Conservation (phyloP, 2,329 filamentous ascomycete species). For the Pseudogymnoascus sp. region DNA sequence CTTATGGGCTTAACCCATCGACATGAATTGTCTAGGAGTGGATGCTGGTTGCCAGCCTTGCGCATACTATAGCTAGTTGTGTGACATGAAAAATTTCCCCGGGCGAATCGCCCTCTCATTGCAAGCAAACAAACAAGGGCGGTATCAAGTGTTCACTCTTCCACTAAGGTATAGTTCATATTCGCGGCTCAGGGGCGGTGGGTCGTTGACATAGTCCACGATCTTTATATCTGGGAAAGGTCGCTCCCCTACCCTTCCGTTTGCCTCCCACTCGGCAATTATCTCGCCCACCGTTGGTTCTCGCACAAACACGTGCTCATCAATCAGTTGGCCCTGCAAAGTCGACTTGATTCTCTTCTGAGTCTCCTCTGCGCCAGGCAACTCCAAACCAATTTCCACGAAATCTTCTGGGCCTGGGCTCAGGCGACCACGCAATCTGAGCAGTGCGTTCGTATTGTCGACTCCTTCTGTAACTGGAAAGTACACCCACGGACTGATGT, state of each 20-base stretch:
- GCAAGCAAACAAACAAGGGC: not conserved
- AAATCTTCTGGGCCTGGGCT: not conserved
- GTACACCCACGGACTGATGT: constrained; percentile 12
- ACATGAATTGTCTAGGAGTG: not conserved
- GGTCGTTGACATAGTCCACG: no score
- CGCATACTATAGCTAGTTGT: not conserved
- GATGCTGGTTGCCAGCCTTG: not conserved
- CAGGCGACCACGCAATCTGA: no score
- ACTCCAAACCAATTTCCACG: not conserved
- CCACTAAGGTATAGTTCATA: not conserved
- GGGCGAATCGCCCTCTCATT: not conserved
- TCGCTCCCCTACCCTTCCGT: not conserved
- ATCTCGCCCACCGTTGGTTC: not conserved
- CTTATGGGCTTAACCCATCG: constrained; percentile 48
- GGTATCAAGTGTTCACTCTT: not conserved
- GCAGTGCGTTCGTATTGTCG: constrained; percentile 27
- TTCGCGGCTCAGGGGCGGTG: no score
- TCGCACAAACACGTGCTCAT: no score
- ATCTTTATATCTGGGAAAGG: no score
- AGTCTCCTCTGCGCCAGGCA: not conserved
- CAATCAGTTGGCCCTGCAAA: not conserved
- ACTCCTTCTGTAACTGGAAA: constrained; percentile 13
- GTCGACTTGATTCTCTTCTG: not conserved
- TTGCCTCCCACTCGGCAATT: not conserved
- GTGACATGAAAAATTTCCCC: not conserved